phyloP scores from a whole-genome alignment of 352 stramenopile genomes.

The Pythium monospermum region DNA sequence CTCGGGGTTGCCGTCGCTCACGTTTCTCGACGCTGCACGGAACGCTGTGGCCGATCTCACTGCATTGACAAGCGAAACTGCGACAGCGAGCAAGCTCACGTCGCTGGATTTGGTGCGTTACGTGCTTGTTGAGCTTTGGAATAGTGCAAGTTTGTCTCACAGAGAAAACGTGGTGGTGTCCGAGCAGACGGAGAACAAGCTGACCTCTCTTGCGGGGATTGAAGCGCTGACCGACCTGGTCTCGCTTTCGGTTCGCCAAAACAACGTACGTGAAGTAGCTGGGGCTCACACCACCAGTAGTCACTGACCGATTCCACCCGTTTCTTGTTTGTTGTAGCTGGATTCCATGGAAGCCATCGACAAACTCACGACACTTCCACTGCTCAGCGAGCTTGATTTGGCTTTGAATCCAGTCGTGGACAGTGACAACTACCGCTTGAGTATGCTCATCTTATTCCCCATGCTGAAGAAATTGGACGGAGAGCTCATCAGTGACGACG shows the following conservation, averaged over 20 bases:
- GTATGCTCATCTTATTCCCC: slow-evolving; percentile 46
- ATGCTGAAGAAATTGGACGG: slow-evolving; percentile 58
- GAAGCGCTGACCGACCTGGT: slow-evolving; percentile 39
- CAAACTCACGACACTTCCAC: slow-evolving; percentile 35
- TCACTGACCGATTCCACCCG: not conserved
- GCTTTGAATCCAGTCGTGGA: slow-evolving; percentile 51
- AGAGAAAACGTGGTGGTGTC: slow-evolving; percentile 24
- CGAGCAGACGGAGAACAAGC: slow-evolving; percentile 62
- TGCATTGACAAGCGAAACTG: slow-evolving; percentile 29
- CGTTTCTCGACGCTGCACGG: slow-evolving; percentile 45
- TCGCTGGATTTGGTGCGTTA: slow-evolving; percentile 42
- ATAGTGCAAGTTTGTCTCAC: not conserved
- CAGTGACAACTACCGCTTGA: slow-evolving; percentile 46
- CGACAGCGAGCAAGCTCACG: slow-evolving; percentile 36
- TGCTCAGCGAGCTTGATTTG: slow-evolving; percentile 40
- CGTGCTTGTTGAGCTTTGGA: not conserved
- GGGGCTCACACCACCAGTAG: too few species aligned
- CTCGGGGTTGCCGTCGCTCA: slow-evolving; percentile 35
- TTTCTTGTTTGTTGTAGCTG: slow-evolving; percentile 29
- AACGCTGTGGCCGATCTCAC: slow-evolving; percentile 51
- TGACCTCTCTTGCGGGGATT: slow-evolving; percentile 47
- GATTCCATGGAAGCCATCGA: slow-evolving; percentile 43
- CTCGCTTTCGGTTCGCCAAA: slow-evolving; percentile 48
- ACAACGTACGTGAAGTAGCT: slow-evolving; percentile 36
- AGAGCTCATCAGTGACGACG: slow-evolving; percentile 45